Conservation (phyloP, 805 yeast genomes). For the Nakazawaea sp. region DNA sequence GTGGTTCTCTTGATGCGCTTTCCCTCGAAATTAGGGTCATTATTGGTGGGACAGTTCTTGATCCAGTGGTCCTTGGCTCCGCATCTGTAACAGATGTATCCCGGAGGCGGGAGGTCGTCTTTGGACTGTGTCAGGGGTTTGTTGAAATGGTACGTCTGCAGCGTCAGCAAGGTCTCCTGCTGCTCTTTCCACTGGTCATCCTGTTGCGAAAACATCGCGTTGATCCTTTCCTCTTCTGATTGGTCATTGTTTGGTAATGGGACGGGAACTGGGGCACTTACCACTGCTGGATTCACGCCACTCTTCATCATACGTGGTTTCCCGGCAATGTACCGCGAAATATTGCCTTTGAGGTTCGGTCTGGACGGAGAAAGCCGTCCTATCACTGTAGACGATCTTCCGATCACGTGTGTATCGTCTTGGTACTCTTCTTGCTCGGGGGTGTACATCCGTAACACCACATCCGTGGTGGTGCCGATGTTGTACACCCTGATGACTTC, state of each 20-base stretch:
- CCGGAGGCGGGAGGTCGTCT: conserved; percentile 89
- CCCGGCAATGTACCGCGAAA: conserved; percentile 66
- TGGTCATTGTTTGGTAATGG: conserved; percentile 25
- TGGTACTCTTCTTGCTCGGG: conserved; percentile 62
- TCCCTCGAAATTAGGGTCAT: conserved; percentile 91
- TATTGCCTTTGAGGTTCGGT: conserved; percentile 44
- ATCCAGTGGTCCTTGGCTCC: conserved; percentile 94
- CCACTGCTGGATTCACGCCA: conserved; percentile 16
- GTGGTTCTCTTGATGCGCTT: conserved; percentile 87
- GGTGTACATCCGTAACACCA: conserved; percentile 66
- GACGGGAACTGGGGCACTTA: conserved; percentile 12
- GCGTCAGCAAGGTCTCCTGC: conserved; percentile 78
- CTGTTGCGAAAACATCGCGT: conserved; percentile 88
- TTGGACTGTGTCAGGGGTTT: conserved; percentile 18
- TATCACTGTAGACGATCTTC: conserved; percentile 78
- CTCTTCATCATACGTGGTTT: conserved; percentile 43
- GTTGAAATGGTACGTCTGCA: conserved; percentile 9
- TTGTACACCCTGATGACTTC: conserved; percentile 81
- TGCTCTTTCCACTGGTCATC: conserved; percentile 93
- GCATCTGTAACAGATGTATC: conserved; percentile 93
- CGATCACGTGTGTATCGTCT: conserved; percentile 88
- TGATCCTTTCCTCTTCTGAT: conserved; percentile 82
- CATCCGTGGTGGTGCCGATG: conserved; percentile 78
- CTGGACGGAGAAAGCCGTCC: conserved; percentile 74
- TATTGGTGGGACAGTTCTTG: conserved; percentile 89